phyloP scores from a whole-genome alignment of 371 early-diverging fungal species.

The Rhizopus arrhizus region DNA sequence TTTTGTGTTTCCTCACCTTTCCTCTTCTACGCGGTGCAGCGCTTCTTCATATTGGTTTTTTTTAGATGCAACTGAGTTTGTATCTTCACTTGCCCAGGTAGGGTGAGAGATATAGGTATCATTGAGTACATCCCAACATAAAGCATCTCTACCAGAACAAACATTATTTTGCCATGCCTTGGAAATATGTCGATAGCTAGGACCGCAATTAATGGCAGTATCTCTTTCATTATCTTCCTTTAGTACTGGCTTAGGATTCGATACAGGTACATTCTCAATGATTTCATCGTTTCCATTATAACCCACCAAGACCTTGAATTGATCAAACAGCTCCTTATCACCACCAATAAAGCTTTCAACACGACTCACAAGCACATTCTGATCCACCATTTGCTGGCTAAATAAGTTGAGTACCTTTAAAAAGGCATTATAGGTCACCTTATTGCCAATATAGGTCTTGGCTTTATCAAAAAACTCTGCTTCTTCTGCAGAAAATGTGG shows the following conservation, averaged over 20 bases:
- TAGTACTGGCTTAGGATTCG: neutral
- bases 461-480: conserved; percentile 88
- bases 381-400: conserved; percentile 92
- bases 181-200: conserved; percentile 73
- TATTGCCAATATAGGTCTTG: conserved; percentile 82
- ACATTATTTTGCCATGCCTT: conserved; percentile 44
- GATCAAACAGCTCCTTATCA: conserved; percentile 81
- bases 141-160: conserved; percentile 91
- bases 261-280: conserved; percentile 29
- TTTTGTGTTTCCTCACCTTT: conserved; percentile 54
- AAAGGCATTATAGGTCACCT: conserved; percentile 92
- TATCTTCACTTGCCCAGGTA: conserved; percentile 94
- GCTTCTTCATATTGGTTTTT: conserved; percentile 97
- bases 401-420: conserved; percentile 95
- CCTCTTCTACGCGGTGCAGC: conserved; percentile 96
- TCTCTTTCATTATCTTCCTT: conserved; percentile 31
- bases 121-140: conserved; percentile 95
- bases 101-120: conserved; percentile 96
- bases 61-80: conserved; percentile 89
- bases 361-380: conserved; percentile 79
- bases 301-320: conserved; percentile 94
- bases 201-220: conserved; percentile 42
- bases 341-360: conserved; percentile 79
- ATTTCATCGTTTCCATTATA: conserved; percentile 69
- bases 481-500: conserved; percentile 67